These are phyloP conservation scores for Oleoguttula mirabilis DNA, from an alignment of 495 filamentous ascomycete genomes.

Conservation along the genomic window DNA sequence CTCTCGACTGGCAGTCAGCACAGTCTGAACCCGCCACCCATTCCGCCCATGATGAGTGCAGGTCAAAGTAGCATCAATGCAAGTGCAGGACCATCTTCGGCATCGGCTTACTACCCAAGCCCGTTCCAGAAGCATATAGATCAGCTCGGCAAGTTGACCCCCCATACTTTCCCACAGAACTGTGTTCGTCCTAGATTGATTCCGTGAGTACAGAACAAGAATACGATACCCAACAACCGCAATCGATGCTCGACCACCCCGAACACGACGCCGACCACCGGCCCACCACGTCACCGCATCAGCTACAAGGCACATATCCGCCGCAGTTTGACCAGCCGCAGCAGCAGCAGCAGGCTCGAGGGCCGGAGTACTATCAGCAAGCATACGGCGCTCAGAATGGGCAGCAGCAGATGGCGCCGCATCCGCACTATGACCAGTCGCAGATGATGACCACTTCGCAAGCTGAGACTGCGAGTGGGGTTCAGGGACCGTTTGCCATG, in stretches of 20 bases:
- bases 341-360: neutral
- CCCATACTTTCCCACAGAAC: constrained; percentile 49
- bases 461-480: constrained; percentile 17
- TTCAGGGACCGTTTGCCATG: constrained; percentile 37
- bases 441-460: constrained; percentile 20
- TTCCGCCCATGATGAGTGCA: too few relatives aligned
- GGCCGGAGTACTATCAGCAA: constrained; percentile 8
- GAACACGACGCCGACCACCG: constrained; percentile 47
- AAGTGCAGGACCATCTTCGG: constrained; percentile 23
- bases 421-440: constrained; percentile 25
- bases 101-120: constrained; percentile 54
- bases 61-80: constrained; percentile 23
- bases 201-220: constrained; percentile 86
- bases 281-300: constrained; percentile 20
- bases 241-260: constrained; percentile 54
- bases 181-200: constrained; percentile 72
- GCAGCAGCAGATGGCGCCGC: constrained; percentile 21
- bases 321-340: constrained; percentile 5
- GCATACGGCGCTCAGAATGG: neutral
- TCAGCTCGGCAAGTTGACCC: constrained; percentile 81
- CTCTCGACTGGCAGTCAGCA: constrained; percentile 20
- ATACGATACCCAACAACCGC: constrained; percentile 69
- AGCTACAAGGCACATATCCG: constrained; percentile 14
- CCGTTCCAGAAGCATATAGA: constrained; percentile 90
- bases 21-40: constrained; percentile 18